Conservation (phyloP, 345 rosid species). For the Cardamine resedifolia region DNA sequence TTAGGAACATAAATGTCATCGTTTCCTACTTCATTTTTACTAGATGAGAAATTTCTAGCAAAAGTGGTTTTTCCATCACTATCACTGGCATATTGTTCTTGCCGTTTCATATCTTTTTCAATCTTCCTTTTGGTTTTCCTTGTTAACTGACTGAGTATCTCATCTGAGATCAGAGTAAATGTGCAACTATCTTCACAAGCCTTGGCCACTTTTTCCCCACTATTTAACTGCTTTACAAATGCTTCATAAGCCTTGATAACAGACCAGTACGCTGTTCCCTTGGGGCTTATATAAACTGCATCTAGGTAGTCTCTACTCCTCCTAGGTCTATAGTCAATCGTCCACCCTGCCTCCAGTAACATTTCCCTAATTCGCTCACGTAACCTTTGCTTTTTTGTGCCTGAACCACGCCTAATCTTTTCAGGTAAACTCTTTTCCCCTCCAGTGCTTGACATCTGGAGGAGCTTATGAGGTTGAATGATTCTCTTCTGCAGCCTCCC, state of each 20-base stretch:
- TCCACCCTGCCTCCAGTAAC: constrained; percentile 94
- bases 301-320: constrained; percentile 80
- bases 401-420: constrained; percentile 73
- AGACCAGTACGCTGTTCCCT: constrained; percentile 95
- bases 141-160: constrained; percentile 62
- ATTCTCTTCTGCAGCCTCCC: constrained; percentile 42
- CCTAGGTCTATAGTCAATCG: constrained; percentile 85
- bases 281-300: constrained; percentile 88
- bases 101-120: constrained; percentile 56
- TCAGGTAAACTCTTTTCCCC: constrained; percentile 48
- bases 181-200: constrained; percentile 45
- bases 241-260: constrained; percentile 93
- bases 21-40: constrained; percentile 45
- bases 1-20: constrained; percentile 56
- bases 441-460: constrained; percentile 39
- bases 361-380: constrained; percentile 81
- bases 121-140: constrained; percentile 72
- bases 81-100: constrained; percentile 45
- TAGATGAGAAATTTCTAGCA: constrained; percentile 36
- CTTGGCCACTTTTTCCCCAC: constrained; percentile 47
- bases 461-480: constrained; percentile 39
- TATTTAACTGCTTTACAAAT: constrained; percentile 61
- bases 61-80: constrained; percentile 42
- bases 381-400: constrained; percentile 90
- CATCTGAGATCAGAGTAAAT: constrained; percentile 65